phyloP scores from a whole-genome alignment of 139 green algal species.

The Chloropicon primus region DNA sequence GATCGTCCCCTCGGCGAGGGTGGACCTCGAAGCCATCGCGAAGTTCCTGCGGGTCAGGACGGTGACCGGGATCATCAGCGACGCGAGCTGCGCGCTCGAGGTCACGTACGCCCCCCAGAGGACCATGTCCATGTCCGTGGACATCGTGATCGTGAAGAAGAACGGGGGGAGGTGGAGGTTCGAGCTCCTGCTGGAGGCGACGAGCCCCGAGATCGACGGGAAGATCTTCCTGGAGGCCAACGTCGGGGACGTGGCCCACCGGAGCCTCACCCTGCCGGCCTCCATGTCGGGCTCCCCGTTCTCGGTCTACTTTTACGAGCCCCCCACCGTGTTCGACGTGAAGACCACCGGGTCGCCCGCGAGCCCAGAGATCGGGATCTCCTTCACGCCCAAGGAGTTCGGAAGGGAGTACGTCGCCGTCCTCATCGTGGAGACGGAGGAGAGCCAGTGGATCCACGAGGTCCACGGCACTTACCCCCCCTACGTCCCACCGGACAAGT shows the following conservation, averaged over 20 bases:
- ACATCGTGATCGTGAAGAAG: slow-evolving; percentile 36
- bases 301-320: slow-evolving; percentile 31
- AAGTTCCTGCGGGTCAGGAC: slow-evolving; percentile 9
- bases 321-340: slow-evolving; percentile 30
- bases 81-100: slow-evolving; percentile 3
- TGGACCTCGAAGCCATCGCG: slow-evolving; percentile 10
- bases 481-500: slow-evolving; percentile 27
- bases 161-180: slow-evolving; percentile 45
- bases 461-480: slow-evolving; percentile 26
- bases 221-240: slow-evolving; percentile 25
- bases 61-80: neutral
- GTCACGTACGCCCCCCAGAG: slow-evolving; percentile 23
- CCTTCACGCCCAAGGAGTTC: slow-evolving; percentile 36
- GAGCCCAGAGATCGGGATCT: slow-evolving; percentile 14
- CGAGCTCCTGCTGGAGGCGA: slow-evolving; percentile 29
- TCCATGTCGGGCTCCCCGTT: slow-evolving; percentile 11
- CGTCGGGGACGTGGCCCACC: slow-evolving; percentile 12
- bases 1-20: slow-evolving; percentile 16
- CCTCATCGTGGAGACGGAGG: slow-evolving; percentile 29
- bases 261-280: neutral
- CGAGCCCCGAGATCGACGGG: slow-evolving; percentile 32
- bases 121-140: slow-evolving; percentile 17
- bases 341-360: slow-evolving; percentile 1
- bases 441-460: slow-evolving; percentile 35
- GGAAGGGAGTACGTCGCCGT: slow-evolving; percentile 28